Base-by-base conservation (phyloP, 1,284 basidiomycete genomes). In the Apiotrichum porosum region DNA sequence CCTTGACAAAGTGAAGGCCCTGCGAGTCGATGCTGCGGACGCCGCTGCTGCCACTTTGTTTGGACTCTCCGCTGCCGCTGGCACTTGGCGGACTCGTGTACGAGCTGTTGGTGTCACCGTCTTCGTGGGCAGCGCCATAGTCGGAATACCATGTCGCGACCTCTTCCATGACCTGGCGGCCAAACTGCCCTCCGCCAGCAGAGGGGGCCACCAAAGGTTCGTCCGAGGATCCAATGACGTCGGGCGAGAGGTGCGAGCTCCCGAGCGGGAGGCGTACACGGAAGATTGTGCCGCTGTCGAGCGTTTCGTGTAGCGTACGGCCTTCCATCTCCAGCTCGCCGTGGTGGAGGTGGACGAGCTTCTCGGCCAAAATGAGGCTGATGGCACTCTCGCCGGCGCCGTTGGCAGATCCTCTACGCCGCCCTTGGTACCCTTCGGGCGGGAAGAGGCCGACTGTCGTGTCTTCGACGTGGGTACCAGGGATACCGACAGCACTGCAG, bases 401-500 rank as follows among this genome's bases (percentile, higher is more conserved):
- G n/a, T n/a, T n/a, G n/a, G n/a, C n/a, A n/a, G n/a, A n/a, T n/a
- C n/a, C n/a, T n/a, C n/a, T n/a, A n/a, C n/a, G n/a, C n/a, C n/a
- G n/a, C n/a, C n/a, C n/a, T n/a, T n/a, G n/a, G 0, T 60, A 60
- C 26, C 26, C 26, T 12, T 28, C 15, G 40, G 26, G n/a, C 18
- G 28, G 28, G 38, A 40, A 40, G 19, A 41, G 14, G 13, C 40
- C 40, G 19, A 32, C 4, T 18, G 31, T 33, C 14, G 33, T 21
- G 14, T 41, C 40, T 3, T 41, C 30, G 19, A 41, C 30, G 9
- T 15, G 12, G 5, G 40, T 12, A 9, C 28, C 31, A n/a, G 72
- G 66, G 18, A 76, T 75, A 8, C 74, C 75, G 15, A 74, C 64
- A 6, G 75, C 76, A 2, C 70, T 71, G 48, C 76, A 75, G 18